phyloP scores from a whole-genome alignment of 2,329 filamentous ascomycete species.

The Trichoderma pleuroti region DNA sequence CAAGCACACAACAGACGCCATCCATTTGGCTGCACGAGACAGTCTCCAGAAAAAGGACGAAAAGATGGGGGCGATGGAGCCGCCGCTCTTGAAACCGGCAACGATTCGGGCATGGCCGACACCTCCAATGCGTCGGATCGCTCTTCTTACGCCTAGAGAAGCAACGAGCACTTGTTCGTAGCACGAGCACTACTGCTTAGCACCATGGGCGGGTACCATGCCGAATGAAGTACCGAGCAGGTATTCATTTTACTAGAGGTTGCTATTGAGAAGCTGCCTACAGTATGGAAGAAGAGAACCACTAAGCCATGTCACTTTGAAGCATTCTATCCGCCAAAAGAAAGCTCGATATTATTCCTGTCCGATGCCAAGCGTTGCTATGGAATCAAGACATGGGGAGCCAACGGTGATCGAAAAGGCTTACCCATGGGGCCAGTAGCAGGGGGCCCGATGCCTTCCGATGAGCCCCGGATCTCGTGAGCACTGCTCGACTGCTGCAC shows the following conservation, averaged over 20 bases:
- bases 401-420: neutral
- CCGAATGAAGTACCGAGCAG: constrained; percentile 13
- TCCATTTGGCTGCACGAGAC: neutral
- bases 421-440: neutral
- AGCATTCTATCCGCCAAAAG: neutral
- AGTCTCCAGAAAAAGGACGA: neutral
- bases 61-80: constrained; percentile 14
- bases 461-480: neutral
- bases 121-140: neutral
- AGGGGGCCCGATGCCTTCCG: neutral
- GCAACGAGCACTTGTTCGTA: neutral
- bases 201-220: constrained; percentile 3
- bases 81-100: constrained; percentile 11
- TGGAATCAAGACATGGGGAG: neutral
- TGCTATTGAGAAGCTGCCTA: neutral
- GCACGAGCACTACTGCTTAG: neutral
- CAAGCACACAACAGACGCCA: neutral
- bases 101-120: constrained; percentile 17
- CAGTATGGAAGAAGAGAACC: neutral
- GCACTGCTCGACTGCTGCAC: neutral
- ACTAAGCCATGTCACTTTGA: neutral
- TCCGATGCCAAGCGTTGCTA: neutral
- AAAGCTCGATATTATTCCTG: neutral
- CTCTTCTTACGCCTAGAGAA: neutral
- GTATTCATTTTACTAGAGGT: neutral